Percentiles rank a stretch among this genome's conserved stretches.
These are phyloP conservation scores for Ustilaginoidea virens DNA, from an alignment of 2,329 filamentous ascomycete genomes.

Conservation along the genomic window DNA sequence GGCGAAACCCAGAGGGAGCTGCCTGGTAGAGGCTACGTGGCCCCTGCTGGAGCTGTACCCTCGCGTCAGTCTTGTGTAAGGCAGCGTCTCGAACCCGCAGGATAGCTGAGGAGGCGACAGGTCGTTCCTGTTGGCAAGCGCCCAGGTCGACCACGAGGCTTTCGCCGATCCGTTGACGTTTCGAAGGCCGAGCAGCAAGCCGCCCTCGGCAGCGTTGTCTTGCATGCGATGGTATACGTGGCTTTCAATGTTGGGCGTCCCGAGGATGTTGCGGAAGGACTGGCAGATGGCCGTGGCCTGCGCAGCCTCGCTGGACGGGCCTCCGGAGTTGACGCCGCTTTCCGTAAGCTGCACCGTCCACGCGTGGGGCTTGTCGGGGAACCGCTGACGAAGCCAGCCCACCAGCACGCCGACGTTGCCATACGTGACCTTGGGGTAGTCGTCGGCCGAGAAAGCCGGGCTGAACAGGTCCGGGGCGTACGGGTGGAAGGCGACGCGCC, in stretches of 20 bases:
- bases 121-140: background rate
- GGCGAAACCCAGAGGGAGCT: background rate
- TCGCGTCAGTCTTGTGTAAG: background rate
- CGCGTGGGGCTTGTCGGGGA: background rate
- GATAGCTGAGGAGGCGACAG: background rate
- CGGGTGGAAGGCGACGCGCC: slow-evolving; percentile 1
- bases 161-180: background rate
- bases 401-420: slow-evolving; percentile 1
- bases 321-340: background rate
- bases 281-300: background rate
- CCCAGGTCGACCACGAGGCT: slow-evolving; percentile 1
- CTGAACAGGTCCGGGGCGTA: background rate
- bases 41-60: background rate
- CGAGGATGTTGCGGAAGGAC: slow-evolving; percentile 1
- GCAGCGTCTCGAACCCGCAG: background rate
- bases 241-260: slow-evolving; percentile 1
- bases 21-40: background rate
- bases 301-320: background rate
- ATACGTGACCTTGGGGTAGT: background rate
- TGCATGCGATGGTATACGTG: slow-evolving; percentile 1
- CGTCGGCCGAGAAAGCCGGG: slow-evolving; percentile 1
- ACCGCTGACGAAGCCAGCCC: background rate
- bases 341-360: background rate
- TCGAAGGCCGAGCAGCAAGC: slow-evolving; percentile 1
- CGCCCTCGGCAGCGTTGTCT: background rate